Evolutionary conservation across 768 basidiomycete genomes (phyloP), one percentile per base, ranked within the genome.

Genomic region (Mrakia gelida): DNA sequence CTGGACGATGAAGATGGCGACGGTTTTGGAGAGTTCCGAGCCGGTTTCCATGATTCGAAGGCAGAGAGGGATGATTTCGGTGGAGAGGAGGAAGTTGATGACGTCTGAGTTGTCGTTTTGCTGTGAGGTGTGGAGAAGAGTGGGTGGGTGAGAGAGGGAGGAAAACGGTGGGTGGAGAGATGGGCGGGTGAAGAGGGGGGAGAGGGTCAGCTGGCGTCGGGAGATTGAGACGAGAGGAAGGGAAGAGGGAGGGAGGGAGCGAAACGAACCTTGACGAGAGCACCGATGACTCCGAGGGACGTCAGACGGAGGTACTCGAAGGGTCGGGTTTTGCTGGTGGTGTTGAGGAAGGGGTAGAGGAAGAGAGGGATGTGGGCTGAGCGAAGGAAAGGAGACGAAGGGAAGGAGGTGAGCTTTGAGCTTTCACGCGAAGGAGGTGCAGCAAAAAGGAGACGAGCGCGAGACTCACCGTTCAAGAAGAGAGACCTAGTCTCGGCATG

Each of bases 11-110:
- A 99, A 99, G 82, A 99, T 99, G 62, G 97, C 97, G 65, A 99
- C 97, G 0, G 97, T 99, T 86, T 99, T 99, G 78, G 93, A 94
- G 26, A 99, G 89, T 82, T 99, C 97, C 4, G 95, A 97, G 62
- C 97, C 97, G 4, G 97, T 98, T 85, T 99, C 97, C 97, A 99
- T 99, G 85, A 99, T 99, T 73, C 97, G 92, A 72, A 99, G 90
- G 84, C 97, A 99, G 80, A 99, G 91, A 52, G 97, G 97, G 83
- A 99, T 99, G 84, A 99, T 99, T 87, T 99, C 97, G 75, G 97
- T 99, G 6, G 95, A 97, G 65, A 99, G 89, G 62, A 99, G 88
- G 88, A 99, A 99, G 86, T 98, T 96, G 85, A 99, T 98, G 81
- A 99, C 97, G 76, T 96, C 92, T 82, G 91, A 94, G 86, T 99